A percentile compares a stretch with the other conserved stretches of the same genome.
These are phyloP conservation scores for Theileria equi DNA, from an alignment of 169 alveolate genomes.

Conservation along the genomic window DNA sequence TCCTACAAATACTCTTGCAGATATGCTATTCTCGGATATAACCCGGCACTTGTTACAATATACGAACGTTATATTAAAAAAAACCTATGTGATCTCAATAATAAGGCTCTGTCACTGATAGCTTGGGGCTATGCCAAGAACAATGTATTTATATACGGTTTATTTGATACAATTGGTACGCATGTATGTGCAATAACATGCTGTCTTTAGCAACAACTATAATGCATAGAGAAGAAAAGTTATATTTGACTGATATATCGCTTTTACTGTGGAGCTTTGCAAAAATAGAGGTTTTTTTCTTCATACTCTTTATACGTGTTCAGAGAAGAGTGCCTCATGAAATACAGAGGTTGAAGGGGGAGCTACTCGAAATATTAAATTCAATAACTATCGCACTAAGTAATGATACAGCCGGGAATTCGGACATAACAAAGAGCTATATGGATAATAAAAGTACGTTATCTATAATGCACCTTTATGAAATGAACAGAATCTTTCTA, in stretches of 20 bases:
- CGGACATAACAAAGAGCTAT: constrained; percentile 8
- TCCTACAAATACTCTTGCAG: background rate
- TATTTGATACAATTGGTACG: constrained; percentile 57
- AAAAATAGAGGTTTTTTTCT: constrained; percentile 30
- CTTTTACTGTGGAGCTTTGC: constrained; percentile 63
- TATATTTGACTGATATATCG: constrained; percentile 43
- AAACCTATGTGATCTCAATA: constrained; percentile 14
- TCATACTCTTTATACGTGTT: background rate
- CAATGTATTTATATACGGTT: constrained; percentile 35
- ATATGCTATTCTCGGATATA: constrained; percentile 55
- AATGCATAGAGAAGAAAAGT: constrained; percentile 4
- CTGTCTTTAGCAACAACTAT: constrained; percentile 16
- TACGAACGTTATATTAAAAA: constrained; percentile 24
- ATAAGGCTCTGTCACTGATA: constrained; percentile 40
- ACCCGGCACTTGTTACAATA: constrained; percentile 41
- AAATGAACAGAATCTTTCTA: constrained; percentile 47
- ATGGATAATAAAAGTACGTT: constrained; percentile 42
- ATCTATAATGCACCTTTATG: background rate
- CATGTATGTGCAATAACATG: background rate
- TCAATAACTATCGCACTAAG: constrained; percentile 20
- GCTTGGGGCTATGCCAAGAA: constrained; percentile 62
- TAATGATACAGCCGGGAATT: constrained; percentile 1
- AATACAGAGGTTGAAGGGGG: constrained; percentile 1
- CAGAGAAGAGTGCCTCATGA: constrained; percentile 58
- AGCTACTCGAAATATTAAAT: constrained; percentile 8